phyloP scores from a whole-genome alignment of 805 yeast genomes.

The Monosporozyma yasuniensis region DNA sequence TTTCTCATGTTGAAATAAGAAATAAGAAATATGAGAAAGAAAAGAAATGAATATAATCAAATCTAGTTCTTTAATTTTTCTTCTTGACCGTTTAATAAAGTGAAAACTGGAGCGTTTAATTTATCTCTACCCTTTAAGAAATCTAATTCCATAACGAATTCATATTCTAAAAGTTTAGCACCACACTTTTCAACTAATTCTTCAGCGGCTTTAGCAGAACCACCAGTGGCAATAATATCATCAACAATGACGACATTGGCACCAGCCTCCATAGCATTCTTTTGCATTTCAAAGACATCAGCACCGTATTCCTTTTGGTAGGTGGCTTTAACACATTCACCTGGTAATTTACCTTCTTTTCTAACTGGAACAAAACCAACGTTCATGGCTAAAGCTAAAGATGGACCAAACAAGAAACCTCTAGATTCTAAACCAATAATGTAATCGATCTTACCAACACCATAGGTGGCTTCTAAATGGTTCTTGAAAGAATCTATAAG shows the following conservation, averaged over 20 bases:
- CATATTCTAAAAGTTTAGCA: constrained; percentile 68
- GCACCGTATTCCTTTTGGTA: constrained; percentile 88
- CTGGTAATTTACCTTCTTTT: constrained; percentile 93
- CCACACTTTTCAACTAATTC: constrained; percentile 60
- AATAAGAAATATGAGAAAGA: neutral
- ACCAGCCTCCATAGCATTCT: constrained; percentile 68
- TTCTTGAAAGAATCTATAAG: constrained; percentile 71
- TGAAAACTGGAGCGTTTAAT: constrained; percentile 79
- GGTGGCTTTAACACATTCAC: constrained; percentile 60
- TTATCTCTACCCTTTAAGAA: constrained; percentile 90
- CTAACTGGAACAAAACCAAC: constrained; percentile 94
- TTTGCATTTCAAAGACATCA: constrained; percentile 84
- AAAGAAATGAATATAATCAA: neutral
- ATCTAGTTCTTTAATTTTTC: constrained; percentile 35
- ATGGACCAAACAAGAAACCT: constrained; percentile 94
- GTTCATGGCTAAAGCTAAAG: constrained; percentile 79
- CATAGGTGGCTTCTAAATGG: constrained; percentile 52
- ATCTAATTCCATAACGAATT: constrained; percentile 89
- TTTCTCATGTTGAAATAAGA: neutral
- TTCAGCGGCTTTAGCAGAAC: constrained; percentile 92
- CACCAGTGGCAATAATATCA: constrained; percentile 97
- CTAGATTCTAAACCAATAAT: constrained; percentile 93
- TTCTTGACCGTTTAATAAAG: constrained; percentile 75
- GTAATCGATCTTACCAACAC: constrained; percentile 60
- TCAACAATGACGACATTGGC: constrained; percentile 82